Evolutionary conservation across 371 early-diverging fungal species (phyloP), one percentile per base, ranked within the genome.

Genomic region (Mortierella sp.): DNA sequence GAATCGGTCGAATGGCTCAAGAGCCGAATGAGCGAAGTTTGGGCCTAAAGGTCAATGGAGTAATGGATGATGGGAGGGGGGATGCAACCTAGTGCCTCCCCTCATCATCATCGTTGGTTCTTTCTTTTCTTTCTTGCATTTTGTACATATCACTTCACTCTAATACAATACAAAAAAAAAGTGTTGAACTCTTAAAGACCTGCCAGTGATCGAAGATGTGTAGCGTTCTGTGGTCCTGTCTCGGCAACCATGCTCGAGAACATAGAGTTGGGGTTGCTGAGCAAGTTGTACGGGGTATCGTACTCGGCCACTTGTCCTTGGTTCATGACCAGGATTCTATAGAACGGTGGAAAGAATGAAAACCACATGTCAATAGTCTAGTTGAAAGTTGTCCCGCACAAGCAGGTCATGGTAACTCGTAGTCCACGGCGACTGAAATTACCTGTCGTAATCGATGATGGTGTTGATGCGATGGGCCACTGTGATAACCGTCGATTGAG

Each of bases 401-500:
- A n/a, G n/a, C n/a, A n/a, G n/a, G n/a, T n/a, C n/a, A n/a, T n/a
- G n/a, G n/a, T n/a, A n/a, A n/a, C n/a, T n/a, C n/a, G 19, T 50
- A 34, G 34, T 34, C 4, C 34, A 34, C 4, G 7, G 34, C 34
- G 7, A 34, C 0, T 7, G 14, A 17, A 25, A 27, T 22, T 61
- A 69, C 69, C 69, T 56, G 56, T 76, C 69, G 24, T 76, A 76
- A 48, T 76, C 77, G 27, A 76, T 65, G 27, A 76, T 76, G 28
- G 77, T 76, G 51, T 76, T 76, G 52, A 76, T 59, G 43, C 96
- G 86, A 72, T 96, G 97, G 9, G 97, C 98, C 83, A 98, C 96
- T 2, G 95, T 95, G 46, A 98, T 63, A 2, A 97, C 90, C 0
- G 98, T 97, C 57, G 93, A 92, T 54, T 94, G 73, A 17, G 83